Base-by-base conservation (phyloP, 805 yeast species). In the Pichia phayaonensis region DNA sequence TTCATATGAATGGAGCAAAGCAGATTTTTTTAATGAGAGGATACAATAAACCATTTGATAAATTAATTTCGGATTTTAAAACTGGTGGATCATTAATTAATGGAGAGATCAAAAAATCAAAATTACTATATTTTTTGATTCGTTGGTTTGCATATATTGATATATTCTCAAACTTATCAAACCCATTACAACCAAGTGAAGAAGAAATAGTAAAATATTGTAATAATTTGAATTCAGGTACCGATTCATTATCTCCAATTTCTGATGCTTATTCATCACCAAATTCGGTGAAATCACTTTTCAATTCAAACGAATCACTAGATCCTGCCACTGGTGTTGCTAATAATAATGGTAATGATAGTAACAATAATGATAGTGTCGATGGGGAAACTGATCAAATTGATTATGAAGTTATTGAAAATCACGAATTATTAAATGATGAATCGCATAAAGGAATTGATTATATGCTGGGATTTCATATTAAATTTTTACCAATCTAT, bases 121-220 rank as follows among this genome's bases (percentile, higher is more conserved):
- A 74, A 54, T 68, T 78, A 15, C 64, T 79, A 0, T 79, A 69
- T 54, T 85, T 85, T 56, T 67, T 85, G 43, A 69, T 76, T 55
- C 66, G 90, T 47, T 83, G 89, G 87, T 84, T 80, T 60, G 81
- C 80, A 0, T 85, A 82, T 59, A 66, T 82, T 34, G 89, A 83
- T 58, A 77, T 83, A 3, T 70, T 84, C 21, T 84, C 87, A 0
- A 74, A 80, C 0, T 66, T 85, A 23, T 77, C 86, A 1, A 74
- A 87, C 0, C 74, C 85, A 3, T 51, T 64, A 40, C 60, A 60
- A 24, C 68, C 71, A 34, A 44, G 66, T 5, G 44, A 47, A 1
- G 59, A 54, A 2, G 68, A 66, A 24, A 15, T 66, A 12, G 26
- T 49, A 3, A 41, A 44, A 23, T 53, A 39, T 42, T 39, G 49